phyloP scores from a whole-genome alignment of 2,329 filamentous ascomycete species.

The Sclerotinia spermophila region DNA sequence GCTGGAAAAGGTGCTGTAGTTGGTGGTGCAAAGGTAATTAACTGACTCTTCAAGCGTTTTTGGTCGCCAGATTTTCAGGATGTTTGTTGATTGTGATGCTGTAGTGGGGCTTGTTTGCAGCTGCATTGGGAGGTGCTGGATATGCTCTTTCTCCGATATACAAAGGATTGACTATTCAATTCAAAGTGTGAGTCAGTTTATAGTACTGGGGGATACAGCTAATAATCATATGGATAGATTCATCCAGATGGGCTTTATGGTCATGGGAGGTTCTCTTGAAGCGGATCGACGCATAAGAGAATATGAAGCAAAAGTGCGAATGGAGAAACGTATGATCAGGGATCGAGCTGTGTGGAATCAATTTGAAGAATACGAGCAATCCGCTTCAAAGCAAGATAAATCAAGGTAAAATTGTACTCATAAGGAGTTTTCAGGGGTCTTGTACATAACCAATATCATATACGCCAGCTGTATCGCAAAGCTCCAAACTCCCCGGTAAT shows the following conservation, averaged over 20 bases:
- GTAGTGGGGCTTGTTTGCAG: slow-evolving; percentile 66
- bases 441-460: slow-evolving; percentile 16
- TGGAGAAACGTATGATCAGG: slow-evolving; percentile 58
- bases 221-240: slow-evolving; percentile 51
- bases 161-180: slow-evolving; percentile 67
- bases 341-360: slow-evolving; percentile 67
- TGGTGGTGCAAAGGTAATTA: slow-evolving; percentile 60
- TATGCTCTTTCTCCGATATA: slow-evolving; percentile 68
- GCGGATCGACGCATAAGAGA: slow-evolving; percentile 65
- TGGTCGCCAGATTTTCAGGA: background rate
- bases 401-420: slow-evolving; percentile 21
- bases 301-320: slow-evolving; percentile 63
- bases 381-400: slow-evolving; percentile 20
- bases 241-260: slow-evolving; percentile 70
- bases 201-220: background rate
- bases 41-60: background rate
- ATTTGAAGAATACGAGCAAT: slow-evolving; percentile 52
- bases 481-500: slow-evolving; percentile 30
- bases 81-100: slow-evolving; percentile 16
- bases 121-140: slow-evolving; percentile 58
- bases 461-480: slow-evolving; percentile 15
- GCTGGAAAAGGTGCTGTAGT: slow-evolving; percentile 62
- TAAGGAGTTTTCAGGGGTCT: background rate
- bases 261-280: slow-evolving; percentile 72
- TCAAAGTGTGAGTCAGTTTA: slow-evolving; percentile 62